Evolutionary conservation across 2,329 filamentous ascomycete species (phyloP).

Genomic region (Trichophyton rubrum): DNA sequence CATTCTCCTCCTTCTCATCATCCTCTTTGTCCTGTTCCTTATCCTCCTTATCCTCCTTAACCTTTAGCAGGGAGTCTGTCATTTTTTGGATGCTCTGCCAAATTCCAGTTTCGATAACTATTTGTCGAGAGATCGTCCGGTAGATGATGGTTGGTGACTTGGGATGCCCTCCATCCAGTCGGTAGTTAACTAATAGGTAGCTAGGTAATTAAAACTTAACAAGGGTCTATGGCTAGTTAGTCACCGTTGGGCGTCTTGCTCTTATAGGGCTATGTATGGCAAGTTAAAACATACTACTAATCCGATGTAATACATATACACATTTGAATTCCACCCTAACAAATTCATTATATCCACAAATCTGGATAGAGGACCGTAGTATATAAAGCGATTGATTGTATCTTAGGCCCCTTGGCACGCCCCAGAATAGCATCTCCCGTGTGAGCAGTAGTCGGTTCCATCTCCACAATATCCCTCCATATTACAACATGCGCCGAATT

Average conservation of each 20-base stretch:
- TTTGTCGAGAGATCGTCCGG: not conserved
- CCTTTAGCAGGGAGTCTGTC: not conserved
- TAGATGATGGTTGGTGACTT: not conserved
- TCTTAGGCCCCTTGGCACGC: not conserved
- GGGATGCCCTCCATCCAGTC: no score
- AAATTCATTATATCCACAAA: not conserved
- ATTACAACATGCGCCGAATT: slow-evolving; percentile 13
- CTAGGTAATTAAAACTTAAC: no score
- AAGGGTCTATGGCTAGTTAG: not conserved
- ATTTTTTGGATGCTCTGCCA: not conserved
- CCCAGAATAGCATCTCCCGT: slow-evolving; percentile 18
- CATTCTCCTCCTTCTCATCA: not conserved
- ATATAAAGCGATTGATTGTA: not conserved
- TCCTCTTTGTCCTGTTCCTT: not conserved
- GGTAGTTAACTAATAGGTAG: no score
- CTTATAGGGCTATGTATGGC: no score
- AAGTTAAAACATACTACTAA: not conserved
- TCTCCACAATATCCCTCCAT: slow-evolving; percentile 14
- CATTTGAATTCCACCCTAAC: not conserved
- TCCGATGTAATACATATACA: not conserved
- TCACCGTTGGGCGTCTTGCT: not conserved
- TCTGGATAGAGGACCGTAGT: not conserved
- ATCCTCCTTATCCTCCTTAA: not conserved
- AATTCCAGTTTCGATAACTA: not conserved
- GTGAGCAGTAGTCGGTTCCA: slow-evolving; percentile 16